Base-by-base conservation (phyloP, 768 basidiomycete species). In the Lactarius sp. region DNA sequence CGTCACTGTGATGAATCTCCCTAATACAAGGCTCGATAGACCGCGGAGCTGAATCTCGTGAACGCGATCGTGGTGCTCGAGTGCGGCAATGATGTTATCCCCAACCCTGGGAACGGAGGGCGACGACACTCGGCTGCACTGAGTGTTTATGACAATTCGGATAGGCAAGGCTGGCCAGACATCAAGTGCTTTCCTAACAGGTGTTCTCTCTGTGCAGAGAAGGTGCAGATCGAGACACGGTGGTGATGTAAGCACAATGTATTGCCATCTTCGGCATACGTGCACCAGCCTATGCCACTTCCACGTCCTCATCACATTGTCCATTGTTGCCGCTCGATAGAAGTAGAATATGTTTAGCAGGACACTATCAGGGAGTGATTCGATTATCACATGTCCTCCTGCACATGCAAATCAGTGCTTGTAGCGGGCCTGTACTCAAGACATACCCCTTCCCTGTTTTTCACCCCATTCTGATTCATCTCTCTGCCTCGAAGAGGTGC, bases 241-340 rank as follows among this genome's bases (percentile, higher is more conserved):
- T 0, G 61, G 54, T 0, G 44, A 61, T 16, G 16, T 12, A 9
- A 55, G 18, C 2, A 55, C 36, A n/a, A 56, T 4, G 16, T 42
- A 6, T 8, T 49, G 37, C 61, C 61, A 61, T 22, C 27, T 39
- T 49, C 27, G 60, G 54, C 60, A 50, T 8, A 61, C 54, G 12
- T 42, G 61, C 37, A 33, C 54, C 27, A 56, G n/a, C 3, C 9
- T 8, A 16, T 34, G 22, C 61, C 61, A 62, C 47, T 2, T 27
- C 22, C 22, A 27, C 22, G 22, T 27, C 22, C 2, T 27, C 22
- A 27, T 27, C 22, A 27, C 22, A 27, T 2, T 27, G 22, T 27
- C 22, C 12, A 4, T 27, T 37, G 36, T 37, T 6, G 10, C 10
- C 7, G 18, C 16, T 13, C 49, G 20, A 27, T 49, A 56, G 14